Base-by-base conservation (phyloP, 2,329 filamentous ascomycete genomes). In the Colletotrichum higginsianum region DNA sequence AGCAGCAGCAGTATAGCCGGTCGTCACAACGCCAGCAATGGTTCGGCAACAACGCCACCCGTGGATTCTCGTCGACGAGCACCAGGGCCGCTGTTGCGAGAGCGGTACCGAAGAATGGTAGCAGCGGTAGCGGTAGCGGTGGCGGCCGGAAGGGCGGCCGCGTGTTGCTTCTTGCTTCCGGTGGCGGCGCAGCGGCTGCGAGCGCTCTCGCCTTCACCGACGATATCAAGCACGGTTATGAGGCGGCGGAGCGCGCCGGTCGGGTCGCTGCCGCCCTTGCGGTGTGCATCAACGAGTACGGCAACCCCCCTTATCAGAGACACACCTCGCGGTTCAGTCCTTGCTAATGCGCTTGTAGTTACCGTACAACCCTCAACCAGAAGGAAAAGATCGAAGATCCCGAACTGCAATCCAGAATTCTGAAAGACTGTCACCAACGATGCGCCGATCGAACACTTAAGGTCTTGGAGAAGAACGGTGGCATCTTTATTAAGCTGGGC, bases 401-500 rank as follows among this genome's bases (percentile, higher is more conserved):
- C 49, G 87, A 89, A 63, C 89, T 94, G 80, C 90, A 90, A 78
- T 85, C 89, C n/a, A 85, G 82, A n/a, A 82, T 92, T 47, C 85
- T 99, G 63, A 93, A 90, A 76, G 91, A 91, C 74, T 98, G 96
- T 79, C 96, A 99, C 82, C 93, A 97, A 80, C 90, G 96, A 81
- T 99, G 96, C 83, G 96, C 96, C 40, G 89, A 94, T 77, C 90
- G 96, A 73, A 98, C 96, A 1, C 85, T 98, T 52, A 89, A 88
- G 68, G 95, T 97, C 2, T 84, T 98, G 75, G 96, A 99, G 86
- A 94, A 94, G 86, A 98, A 98, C 81, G 96, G 97, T 35, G 97
- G 96, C 38, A 98, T 99, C 74, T 99, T 98, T 77, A 98, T 99
- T 81, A 99, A 99, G 83, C 86, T 99, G 49, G 96, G 96, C 9